Evolutionary conservation across 495 filamentous ascomycete genomes (phyloP), one percentile per base, ranked within the genome.

Genomic region (Amniculicola lignicola): DNA sequence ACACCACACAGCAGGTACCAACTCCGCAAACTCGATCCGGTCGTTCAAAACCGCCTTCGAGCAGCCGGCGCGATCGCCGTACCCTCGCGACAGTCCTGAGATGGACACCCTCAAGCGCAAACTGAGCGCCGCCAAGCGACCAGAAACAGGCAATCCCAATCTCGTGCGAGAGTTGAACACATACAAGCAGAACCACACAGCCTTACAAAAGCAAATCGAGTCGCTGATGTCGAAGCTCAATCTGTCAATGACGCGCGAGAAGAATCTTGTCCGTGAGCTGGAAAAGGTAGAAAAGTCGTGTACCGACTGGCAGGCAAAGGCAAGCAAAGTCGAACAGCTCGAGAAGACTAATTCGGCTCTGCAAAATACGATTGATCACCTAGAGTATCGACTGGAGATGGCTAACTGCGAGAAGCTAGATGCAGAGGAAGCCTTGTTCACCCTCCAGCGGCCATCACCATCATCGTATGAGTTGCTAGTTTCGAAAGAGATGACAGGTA

Each of bases 211-310:
- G 47, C 61, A 64, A 39, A 51, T 64, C 19, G 61, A 60, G 25
- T 51, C 39, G 12, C 35, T 64, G 25, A 64, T 64, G 61, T 18
- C 41, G 15, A 64, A 64, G 46, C 51, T 64, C n/a, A 64, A 63
- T 27, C 54, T 59, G 23, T 59, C 49, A 15, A 63, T 54, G 44
- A 36, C 54, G 31, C 31, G 16, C 10, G 60, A 63, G 49, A 38
- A 54, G 16, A 46, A 27, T 21, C 28, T 57, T 6, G 38, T 16
- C 4, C 25, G 27, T 18, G 54, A 25, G 5, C 28, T 61, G 12
- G 58, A 55, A 23, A 28, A 51, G 24, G 25, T 51, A 24, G 51
- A 55, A 31, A 50, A 56, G 46, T 21, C 42, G 12, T 51, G 42
- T 24, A 16, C 23, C 18, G 58, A 61, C 38, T 50, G 21, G 38